A percentile compares a stretch with the other conserved stretches of the same genome.
Conservation (phyloP, 108 stramenopile genomes). For the Heterococcus sp. region DNA sequence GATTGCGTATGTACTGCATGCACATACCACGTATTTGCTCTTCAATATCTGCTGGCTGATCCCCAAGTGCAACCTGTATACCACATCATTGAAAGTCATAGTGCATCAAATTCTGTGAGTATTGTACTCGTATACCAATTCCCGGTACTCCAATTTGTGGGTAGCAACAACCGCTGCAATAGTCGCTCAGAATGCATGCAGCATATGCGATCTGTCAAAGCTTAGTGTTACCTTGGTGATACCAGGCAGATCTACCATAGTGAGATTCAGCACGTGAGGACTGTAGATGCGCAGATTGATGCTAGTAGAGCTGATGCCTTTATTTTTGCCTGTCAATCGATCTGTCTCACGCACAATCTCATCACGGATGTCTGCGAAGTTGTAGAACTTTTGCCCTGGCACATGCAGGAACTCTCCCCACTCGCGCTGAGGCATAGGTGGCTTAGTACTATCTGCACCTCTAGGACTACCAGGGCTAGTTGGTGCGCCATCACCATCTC, state of each 20-base stretch:
- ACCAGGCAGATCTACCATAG: conserved; percentile 97
- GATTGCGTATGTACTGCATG: conserved; percentile 76
- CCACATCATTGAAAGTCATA: no score
- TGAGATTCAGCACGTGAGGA: conserved; percentile 87
- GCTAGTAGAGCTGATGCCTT: conserved; percentile 78
- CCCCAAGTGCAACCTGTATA: conserved; percentile 83
- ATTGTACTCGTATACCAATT: not conserved
- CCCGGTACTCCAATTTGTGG: no score
- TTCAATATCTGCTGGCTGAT: conserved; percentile 94
- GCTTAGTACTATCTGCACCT: conserved; percentile 2
- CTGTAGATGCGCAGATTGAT: conserved; percentile 91
- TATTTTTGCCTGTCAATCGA: conserved; percentile 84
- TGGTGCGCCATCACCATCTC: no score
- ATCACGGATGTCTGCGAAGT: conserved; percentile 79
- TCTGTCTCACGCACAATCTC: conserved; percentile 94
- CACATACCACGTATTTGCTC: conserved; percentile 87
- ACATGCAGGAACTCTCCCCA: conserved; percentile 85
- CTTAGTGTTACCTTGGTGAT: conserved; percentile 64
- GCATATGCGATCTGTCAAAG: no score
- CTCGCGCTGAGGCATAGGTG: conserved; percentile 23
- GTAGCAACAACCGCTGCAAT: no score
- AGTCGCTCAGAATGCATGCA: no score
- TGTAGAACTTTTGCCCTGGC: conserved; percentile 74
- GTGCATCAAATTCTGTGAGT: no score
- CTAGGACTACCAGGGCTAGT: not conserved